phyloP scores from a whole-genome alignment of 83 land plant genomes.

The Thuja plicata region DNA sequence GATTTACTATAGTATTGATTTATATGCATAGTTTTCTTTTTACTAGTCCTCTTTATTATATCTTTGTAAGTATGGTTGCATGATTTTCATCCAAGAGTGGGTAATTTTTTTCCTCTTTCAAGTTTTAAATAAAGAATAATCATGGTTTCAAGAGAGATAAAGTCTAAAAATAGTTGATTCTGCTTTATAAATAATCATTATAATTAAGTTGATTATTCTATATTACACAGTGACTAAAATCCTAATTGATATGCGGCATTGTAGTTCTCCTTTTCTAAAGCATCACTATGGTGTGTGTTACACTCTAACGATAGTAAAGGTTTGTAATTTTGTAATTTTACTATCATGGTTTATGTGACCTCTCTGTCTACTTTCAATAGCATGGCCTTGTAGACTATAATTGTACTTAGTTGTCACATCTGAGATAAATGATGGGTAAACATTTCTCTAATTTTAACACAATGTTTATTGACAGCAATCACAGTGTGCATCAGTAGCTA shows the following conservation, averaged over 20 bases:
- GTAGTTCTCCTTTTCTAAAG: constrained; percentile 80
- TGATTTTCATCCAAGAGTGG: background rate
- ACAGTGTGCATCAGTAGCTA: constrained; percentile 37
- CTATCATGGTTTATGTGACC: background rate
- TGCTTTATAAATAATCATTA: background rate
- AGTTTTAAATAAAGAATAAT: background rate
- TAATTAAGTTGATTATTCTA: too few relatives aligned
- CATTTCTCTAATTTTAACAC: background rate
- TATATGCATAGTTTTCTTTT: background rate
- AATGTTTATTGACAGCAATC: constrained; percentile 33
- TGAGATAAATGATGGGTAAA: background rate
- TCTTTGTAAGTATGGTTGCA: background rate
- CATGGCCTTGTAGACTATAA: background rate
- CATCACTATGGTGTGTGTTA: constrained; percentile 84
- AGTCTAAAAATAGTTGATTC: background rate
- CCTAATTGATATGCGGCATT: background rate
- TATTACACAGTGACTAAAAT: background rate
- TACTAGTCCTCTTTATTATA: background rate
- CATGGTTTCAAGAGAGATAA: background rate
- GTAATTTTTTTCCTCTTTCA: background rate
- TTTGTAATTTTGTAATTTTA: constrained; percentile 19
- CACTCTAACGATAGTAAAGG: constrained; percentile 83
- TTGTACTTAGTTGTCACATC: background rate
- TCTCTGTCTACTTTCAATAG: background rate
- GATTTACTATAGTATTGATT: background rate